Conservation (phyloP, 2,329 filamentous ascomycete genomes). For the Cladosporium sp. region DNA sequence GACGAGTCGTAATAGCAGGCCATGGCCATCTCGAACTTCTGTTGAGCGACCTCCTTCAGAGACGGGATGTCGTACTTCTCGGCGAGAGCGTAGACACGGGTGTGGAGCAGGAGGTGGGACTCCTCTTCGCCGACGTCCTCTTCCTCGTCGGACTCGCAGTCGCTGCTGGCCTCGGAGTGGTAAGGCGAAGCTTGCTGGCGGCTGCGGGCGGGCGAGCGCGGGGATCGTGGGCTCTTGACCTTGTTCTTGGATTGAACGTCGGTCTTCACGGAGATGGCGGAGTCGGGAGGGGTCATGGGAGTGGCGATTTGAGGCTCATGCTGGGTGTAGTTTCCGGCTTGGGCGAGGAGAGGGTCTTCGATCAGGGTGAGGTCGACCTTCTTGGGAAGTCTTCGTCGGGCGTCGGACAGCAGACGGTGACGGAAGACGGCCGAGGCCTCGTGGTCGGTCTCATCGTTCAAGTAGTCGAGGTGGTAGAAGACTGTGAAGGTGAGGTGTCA, state of each 20-base stretch:
- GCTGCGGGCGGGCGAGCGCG: conserved; percentile 16
- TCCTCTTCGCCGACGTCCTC: conserved; percentile 33
- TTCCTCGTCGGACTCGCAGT: conserved; percentile 32
- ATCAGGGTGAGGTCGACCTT: conserved; percentile 30
- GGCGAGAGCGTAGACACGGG: conserved; percentile 44
- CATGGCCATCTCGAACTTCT: conserved; percentile 42
- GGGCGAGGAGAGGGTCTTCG: conserved; percentile 31
- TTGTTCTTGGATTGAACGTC: conserved; percentile 14
- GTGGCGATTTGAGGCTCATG: not conserved
- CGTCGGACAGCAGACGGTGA: conserved; percentile 25
- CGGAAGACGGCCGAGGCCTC: conserved; percentile 27
- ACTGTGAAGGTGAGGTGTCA: conserved; percentile 18
- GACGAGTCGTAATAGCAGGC: conserved; percentile 38
- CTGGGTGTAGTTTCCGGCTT: conserved; percentile 26
- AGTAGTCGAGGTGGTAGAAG: conserved; percentile 35
- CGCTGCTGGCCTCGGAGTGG: conserved; percentile 28
- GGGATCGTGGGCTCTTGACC: conserved; percentile 14
- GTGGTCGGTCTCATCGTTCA: conserved; percentile 21
- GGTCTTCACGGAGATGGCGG: conserved; percentile 13
- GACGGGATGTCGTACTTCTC: conserved; percentile 47
- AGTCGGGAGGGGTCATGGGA: conserved; percentile 18
- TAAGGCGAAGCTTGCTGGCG: conserved; percentile 21
- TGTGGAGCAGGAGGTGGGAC: conserved; percentile 41
- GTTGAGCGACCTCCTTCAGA: conserved; percentile 40
- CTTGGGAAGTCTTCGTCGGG: conserved; percentile 22